Evolutionary conservation across 2,329 filamentous ascomycete species (phyloP).

Genomic region (Trichoderma sp.): DNA sequence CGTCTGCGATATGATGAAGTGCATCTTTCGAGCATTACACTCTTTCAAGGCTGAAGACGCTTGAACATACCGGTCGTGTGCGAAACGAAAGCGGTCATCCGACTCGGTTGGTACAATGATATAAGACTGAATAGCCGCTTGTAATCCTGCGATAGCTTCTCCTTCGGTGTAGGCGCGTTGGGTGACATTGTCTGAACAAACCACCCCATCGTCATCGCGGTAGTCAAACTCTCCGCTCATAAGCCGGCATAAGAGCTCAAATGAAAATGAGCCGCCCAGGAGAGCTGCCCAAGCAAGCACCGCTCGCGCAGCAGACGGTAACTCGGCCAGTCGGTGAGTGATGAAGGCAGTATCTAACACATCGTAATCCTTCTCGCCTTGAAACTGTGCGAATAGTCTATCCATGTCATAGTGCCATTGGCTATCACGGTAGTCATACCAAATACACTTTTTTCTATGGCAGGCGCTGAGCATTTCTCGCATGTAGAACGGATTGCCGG

Average conservation of each 20-base stretch:
- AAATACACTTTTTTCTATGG: conserved; percentile 83
- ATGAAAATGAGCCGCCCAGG: conserved; percentile 80
- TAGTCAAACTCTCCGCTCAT: conserved; percentile 71
- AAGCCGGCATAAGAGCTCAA: conserved; percentile 74
- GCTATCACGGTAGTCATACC: conserved; percentile 83
- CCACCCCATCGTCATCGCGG: conserved; percentile 43
- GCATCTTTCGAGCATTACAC: conserved; percentile 75
- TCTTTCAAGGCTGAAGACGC: conserved; percentile 71
- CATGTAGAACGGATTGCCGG: conserved; percentile 88
- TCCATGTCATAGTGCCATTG: conserved; percentile 86
- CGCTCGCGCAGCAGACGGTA: conserved; percentile 71
- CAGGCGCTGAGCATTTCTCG: conserved; percentile 87
- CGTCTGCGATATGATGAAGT: conserved; percentile 82
- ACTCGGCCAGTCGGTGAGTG: conserved; percentile 71
- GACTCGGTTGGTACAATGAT: conserved; percentile 79
- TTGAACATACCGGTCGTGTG: conserved; percentile 83
- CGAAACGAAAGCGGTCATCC: conserved; percentile 85
- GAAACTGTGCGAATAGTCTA: conserved; percentile 81
- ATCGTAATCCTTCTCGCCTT: conserved; percentile 74
- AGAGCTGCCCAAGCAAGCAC: conserved; percentile 86
- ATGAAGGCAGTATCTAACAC: conserved; percentile 83
- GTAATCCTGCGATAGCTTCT: conserved; percentile 76
- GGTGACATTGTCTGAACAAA: neutral
- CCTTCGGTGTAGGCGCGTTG: conserved; percentile 56
- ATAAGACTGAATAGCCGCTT: conserved; percentile 76